Base-by-base conservation (phyloP, 495 filamentous ascomycete species). In the Durotheca rogersii region DNA sequence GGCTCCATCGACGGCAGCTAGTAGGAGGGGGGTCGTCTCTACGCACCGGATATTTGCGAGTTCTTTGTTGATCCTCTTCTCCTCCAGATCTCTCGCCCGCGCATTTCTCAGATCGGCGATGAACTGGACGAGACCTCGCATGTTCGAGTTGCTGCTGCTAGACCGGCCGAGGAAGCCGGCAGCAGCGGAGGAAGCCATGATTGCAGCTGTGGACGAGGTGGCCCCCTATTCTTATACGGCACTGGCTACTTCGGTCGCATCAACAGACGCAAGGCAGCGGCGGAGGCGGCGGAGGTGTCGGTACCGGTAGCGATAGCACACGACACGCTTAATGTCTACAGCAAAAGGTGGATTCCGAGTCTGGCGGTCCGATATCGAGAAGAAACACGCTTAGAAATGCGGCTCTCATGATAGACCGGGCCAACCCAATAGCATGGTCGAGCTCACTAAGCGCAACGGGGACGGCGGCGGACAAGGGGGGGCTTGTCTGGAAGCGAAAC, bases 61-160 rank as follows among this genome's bases (percentile, higher is more conserved):
- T 74, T 99, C 94, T 71, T 99, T 99, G 68, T 99, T 99, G 67
- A 99, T 96, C 58, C 94, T 79, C 74, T 99, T 99, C 74, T 99
- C 94, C 67, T 99, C 94, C 51, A 99, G 72, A 65, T 99, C 94
- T 31, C 94, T 81, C 15, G 94, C 94, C 63, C 94, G 77, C 20
- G 94, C 94, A 68, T 97, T 97, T 56, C 94, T 79, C 53, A 99
- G 70, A 68, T 99, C 94, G 47, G 94, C 94, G 62, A 99, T 97
- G 76, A 99, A 99, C 69, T 96, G 92, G 19, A 97, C 93, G 50
- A 99, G 77, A 11, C 93, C 76, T 52, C 74, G 84, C 87, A 91
- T 91, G 44, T 88, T 89, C 35, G 86, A 82, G 47, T 75, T 78
- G 60, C 74, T 81, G 39, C 74, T 78, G 62, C 70, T 75, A 41